A percentile compares a stretch with the other conserved stretches of the same genome.
Evolutionary conservation across 2,329 filamentous ascomycete genomes (phyloP).

Genomic region (Stachybotrys chartarum): DNA sequence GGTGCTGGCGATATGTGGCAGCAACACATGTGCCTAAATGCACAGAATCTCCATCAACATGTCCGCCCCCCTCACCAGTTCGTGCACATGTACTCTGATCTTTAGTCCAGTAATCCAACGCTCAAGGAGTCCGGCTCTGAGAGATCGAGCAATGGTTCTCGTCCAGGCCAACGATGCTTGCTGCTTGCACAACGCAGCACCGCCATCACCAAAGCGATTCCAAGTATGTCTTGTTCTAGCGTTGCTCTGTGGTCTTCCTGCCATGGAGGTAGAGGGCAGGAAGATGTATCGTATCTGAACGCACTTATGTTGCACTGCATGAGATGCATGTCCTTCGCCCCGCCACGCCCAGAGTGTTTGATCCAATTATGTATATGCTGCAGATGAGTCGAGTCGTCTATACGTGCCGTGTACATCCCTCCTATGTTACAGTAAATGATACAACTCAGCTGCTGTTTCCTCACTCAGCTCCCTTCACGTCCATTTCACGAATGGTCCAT

Average conservation of each 20-base stretch:
- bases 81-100: conserved; percentile 48
- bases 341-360: not conserved
- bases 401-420: conserved; percentile 14
- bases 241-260: conserved; percentile 53
- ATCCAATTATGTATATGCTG: not conserved
- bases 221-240: conserved; percentile 41
- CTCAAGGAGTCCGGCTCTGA: conserved; percentile 55
- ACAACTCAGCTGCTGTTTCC: not conserved
- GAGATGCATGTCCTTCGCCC: not conserved
- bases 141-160: conserved; percentile 41
- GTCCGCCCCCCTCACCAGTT: not conserved
- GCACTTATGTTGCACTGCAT: conserved; percentile 21
- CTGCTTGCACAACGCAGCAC: conserved; percentile 21
- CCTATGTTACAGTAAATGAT: conserved; percentile 12
- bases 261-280: conserved; percentile 40
- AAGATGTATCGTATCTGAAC: conserved; percentile 62
- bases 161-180: conserved; percentile 17
- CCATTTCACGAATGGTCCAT: conserved; percentile 74
- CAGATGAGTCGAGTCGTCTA: conserved; percentile 16
- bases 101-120: conserved; percentile 56
- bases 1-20: too few species aligned
- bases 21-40: too few species aligned
- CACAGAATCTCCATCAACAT: too few species aligned
- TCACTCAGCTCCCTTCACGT: conserved; percentile 42
- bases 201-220: conserved; percentile 1